Conservation (phyloP, 2,329 filamentous ascomycete genomes). For the Huntiella moniliformis region DNA sequence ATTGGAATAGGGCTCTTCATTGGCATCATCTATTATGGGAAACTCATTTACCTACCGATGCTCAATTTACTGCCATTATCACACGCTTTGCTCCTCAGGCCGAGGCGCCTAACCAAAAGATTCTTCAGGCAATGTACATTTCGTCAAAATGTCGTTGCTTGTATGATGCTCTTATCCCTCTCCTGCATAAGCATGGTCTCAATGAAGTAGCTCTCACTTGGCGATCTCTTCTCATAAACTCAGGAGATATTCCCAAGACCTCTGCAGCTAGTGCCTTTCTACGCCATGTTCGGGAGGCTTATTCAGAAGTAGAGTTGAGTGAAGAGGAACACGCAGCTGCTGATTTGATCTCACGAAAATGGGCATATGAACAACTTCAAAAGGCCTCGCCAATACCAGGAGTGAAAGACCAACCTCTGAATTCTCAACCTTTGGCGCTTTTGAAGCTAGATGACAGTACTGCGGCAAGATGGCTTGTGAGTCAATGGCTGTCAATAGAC, state of each 20-base stretch:
- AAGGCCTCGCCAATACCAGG: too few species aligned
- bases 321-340: slow-evolving; percentile 20
- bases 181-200: slow-evolving; percentile 28
- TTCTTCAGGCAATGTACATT: slow-evolving; percentile 27
- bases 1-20: slow-evolving; percentile 22
- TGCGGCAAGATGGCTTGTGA: slow-evolving; percentile 66
- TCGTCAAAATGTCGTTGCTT: slow-evolving; percentile 24
- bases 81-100: slow-evolving; percentile 21
- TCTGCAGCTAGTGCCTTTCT: slow-evolving; percentile 28
- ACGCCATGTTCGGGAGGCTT: slow-evolving; percentile 28
- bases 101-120: slow-evolving; percentile 20
- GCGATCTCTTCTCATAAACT: slow-evolving; percentile 24
- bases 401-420: too few species aligned
- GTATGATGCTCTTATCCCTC: slow-evolving; percentile 34
- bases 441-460: slow-evolving; percentile 40
- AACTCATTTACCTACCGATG: slow-evolving; percentile 23
- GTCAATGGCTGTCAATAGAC: slow-evolving; percentile 49
- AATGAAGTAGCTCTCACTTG: slow-evolving; percentile 27
- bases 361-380: neutral
- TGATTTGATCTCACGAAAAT: slow-evolving; percentile 1
- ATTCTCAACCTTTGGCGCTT: too few species aligned
- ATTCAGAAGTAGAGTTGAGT: slow-evolving; percentile 21
- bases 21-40: slow-evolving; percentile 31
- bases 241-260: slow-evolving; percentile 5
- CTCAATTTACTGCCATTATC: slow-evolving; percentile 23